Evolutionary conservation across 768 basidiomycete genomes (phyloP).

Genomic region (Mycena polygramma): DNA sequence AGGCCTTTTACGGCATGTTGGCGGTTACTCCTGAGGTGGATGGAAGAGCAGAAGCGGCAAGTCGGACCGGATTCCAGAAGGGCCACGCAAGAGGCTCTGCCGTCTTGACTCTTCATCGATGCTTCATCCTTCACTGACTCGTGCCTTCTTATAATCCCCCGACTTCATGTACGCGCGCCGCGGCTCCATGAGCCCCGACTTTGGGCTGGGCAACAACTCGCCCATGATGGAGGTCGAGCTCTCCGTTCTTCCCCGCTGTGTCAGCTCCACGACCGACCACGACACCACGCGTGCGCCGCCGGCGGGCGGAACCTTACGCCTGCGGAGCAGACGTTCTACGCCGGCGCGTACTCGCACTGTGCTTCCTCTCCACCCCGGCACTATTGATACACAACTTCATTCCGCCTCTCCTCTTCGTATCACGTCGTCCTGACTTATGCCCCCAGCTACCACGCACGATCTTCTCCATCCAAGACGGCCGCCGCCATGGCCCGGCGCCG

Average conservation of each 20-base stretch:
- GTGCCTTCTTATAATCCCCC: too few species aligned
- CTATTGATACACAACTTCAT: too few species aligned
- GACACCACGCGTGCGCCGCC: too few species aligned
- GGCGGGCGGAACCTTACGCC: background rate
- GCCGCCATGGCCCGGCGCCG: slow-evolving; percentile 5
- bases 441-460: slow-evolving; percentile 12
- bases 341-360: background rate
- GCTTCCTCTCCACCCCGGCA: background rate
- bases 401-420: background rate
- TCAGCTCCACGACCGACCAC: too few species aligned
- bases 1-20: too few species aligned
- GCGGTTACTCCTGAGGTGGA: too few species aligned
- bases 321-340: background rate
- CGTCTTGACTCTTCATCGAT: too few species aligned
- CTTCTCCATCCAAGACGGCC: background rate
- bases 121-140: too few species aligned
- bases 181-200: background rate
- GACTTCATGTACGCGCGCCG: background rate
- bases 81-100: too few species aligned
- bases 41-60: too few species aligned
- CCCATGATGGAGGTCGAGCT: background rate
- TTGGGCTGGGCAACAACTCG: background rate
- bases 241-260: too few species aligned
- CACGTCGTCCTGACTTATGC: background rate
- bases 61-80: too few species aligned